Evolutionary conservation across 2,329 filamentous ascomycete species (phyloP).

Genomic region (Ceratocystis huliohia): DNA sequence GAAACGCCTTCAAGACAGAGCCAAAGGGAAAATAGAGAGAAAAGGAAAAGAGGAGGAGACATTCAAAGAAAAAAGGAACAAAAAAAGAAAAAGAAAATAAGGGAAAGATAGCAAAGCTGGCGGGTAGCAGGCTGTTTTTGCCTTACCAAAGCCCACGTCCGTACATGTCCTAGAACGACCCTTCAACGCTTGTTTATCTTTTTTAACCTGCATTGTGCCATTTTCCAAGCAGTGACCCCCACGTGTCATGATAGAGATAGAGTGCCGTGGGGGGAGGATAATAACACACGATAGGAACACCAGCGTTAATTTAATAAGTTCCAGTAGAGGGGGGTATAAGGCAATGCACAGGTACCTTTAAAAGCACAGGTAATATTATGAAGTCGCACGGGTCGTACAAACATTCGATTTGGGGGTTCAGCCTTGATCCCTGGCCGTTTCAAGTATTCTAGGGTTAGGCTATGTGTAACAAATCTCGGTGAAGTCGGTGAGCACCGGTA

Average conservation of each 20-base stretch:
- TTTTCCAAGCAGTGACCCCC: background rate
- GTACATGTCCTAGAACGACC: background rate
- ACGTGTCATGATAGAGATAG: conserved; percentile 6
- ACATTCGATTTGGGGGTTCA: background rate
- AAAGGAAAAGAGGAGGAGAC: background rate
- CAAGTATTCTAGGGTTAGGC: background rate
- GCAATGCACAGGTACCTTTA: too few relatives aligned
- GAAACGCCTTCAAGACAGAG: background rate
- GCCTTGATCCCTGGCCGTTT: background rate
- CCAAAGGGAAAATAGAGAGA: background rate
- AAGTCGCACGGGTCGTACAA: background rate
- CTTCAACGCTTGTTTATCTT: conserved; percentile 7
- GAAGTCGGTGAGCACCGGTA: background rate
- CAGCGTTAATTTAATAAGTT: too few relatives aligned
- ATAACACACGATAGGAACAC: background rate
- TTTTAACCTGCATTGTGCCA: conserved; percentile 1
- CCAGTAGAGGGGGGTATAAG: too few relatives aligned
- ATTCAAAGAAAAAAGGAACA: background rate
- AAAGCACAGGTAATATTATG: too few relatives aligned
- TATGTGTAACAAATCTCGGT: conserved; percentile 10
- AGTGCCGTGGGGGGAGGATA: background rate
- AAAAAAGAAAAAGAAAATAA: background rate
- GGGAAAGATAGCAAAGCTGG: background rate
- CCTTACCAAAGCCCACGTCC: background rate
- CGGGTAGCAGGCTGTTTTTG: background rate